Evolutionary conservation across 2,329 filamentous ascomycete genomes (phyloP), one percentile per base, ranked within the genome.

Genomic region (Aciculosporium take): DNA sequence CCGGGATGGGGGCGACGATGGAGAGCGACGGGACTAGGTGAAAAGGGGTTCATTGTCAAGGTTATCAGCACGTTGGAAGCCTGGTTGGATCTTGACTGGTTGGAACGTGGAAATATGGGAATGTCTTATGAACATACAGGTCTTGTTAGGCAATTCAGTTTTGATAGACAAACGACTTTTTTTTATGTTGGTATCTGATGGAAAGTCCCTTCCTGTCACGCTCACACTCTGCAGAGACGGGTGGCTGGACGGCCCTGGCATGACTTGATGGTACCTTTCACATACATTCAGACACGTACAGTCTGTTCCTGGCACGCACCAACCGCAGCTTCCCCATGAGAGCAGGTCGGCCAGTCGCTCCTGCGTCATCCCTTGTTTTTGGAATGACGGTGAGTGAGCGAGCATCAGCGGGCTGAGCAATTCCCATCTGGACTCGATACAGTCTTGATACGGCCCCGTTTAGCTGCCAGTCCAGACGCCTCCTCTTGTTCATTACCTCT

Each of bases 301-400:
- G 20, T 28, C 37, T 20, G 39, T 44, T 44, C 39, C 44, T 44
- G 44, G 34, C 31, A 28, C 7, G 27, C 7, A 28, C 27, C 7
- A 28, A 42, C 39, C 44, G 39, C 44, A 21, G 10, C 36, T 41
- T 39, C 39, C 39, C 39, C n/a, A 29, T 18, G 20, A 29, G 28
- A 31, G 33, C 40, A 18, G 7, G n/a, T 10, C 20, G 21, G 8
- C 34, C 33, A 40, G 38, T 47, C 42, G 21, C 40, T 47, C 45
- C 42, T 49, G 47, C 47, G 40, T 46, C 45, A 45, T 45, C 33
- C 40, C 42, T 33, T 37, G 15, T 37, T 13, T 29, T 12, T 32
- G 20, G 33, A 15, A 39, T 34, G 15, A 17, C 5, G 30, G 7
- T 32, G 27, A 28, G 17, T 7, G 32, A 12, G 18, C 10, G n/a